phyloP scores from a whole-genome alignment of 495 filamentous ascomycete species.

The Penicillium chermesinum region DNA sequence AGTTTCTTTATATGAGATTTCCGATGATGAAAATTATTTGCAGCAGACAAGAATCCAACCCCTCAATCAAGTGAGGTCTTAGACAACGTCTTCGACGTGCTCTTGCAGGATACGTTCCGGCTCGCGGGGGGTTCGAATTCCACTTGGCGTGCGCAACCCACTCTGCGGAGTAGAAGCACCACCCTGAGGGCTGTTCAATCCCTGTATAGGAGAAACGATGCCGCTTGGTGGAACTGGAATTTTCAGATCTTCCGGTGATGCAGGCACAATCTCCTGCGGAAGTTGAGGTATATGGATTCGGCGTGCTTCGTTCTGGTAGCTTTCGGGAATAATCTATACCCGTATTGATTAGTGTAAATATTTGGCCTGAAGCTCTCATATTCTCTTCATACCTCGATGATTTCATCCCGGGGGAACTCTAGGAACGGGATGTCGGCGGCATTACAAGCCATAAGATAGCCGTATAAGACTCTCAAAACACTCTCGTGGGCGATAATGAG shows the following conservation, averaged over 20 bases:
- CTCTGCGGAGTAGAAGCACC: conserved; percentile 41
- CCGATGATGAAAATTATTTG: too few species aligned
- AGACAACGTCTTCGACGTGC: conserved; percentile 47
- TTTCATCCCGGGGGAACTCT: conserved; percentile 92
- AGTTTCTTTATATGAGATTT: too few species aligned
- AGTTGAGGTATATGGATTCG: conserved; percentile 72
- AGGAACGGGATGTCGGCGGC: conserved; percentile 92
- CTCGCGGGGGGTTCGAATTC: conserved; percentile 40
- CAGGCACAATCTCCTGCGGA: conserved; percentile 57
- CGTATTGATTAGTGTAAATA: conserved; percentile 9
- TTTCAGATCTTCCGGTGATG: conserved; percentile 76
- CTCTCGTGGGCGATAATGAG: conserved; percentile 98
- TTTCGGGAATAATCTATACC: conserved; percentile 81
- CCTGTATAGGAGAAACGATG: conserved; percentile 42
- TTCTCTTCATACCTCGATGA: conserved; percentile 65
- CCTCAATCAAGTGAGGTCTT: too few species aligned
- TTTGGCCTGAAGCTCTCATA: neutral
- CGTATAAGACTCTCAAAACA: conserved; percentile 91
- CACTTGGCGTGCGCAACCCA: conserved; percentile 29
- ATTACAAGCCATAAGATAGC: conserved; percentile 97
- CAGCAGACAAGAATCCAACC: too few species aligned
- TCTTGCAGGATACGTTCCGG: conserved; percentile 45
- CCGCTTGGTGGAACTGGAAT: conserved; percentile 70
- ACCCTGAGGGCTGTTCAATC: conserved; percentile 44
- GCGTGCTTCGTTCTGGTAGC: conserved; percentile 92